Evolutionary conservation across 2,329 filamentous ascomycete genomes (phyloP), one percentile per base, ranked within the genome.

Genomic region (Claviceps sp.): DNA sequence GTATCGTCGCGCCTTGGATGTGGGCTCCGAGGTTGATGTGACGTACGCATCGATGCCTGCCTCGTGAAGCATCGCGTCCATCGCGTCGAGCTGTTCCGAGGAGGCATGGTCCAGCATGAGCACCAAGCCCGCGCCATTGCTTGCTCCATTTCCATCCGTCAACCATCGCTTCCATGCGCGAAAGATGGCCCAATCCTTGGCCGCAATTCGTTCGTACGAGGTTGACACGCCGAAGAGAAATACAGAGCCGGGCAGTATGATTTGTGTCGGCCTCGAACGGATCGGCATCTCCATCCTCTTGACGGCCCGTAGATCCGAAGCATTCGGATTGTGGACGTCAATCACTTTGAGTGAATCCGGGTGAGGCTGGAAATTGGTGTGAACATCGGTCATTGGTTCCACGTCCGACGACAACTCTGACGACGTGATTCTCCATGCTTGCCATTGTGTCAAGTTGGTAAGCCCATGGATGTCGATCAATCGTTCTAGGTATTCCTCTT

Each of bases 151-250:
- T 3, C 68, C 68, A 45, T 71, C 62, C 0, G 73, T 73, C 51
- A 75, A 64, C 71, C 71, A 75, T 3, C 71, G 64, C 39, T 68
- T 61, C 72, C 72, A 75, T 52, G 69, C 66, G 43, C 61, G 62
- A 5, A 73, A 56, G 43, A 73, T 58, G 9, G 68, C 64, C 51
- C 64, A 65, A 49, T 73, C 64, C 9, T 64, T 59, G 44, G 66
- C 64, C 2, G 61, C 60, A 34, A 75, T 60, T 4, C 71, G 66
- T 16, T 64, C 61, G 51, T 68, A 72, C 13, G 68, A 71, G 0
- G 71, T 71, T 2, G 70, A 69, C 26, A 75, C 58, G 43, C 68
- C 71, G 50, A 75, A 71, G 2, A 74, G 54, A 47, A 70, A 67
- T 2, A 64, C 58, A 0, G 71, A 70, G 0, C 66, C 70, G 47